A percentile compares a stretch with the other conserved stretches of the same genome.
phyloP scores from a whole-genome alignment of 768 basidiomycete genomes.

The Boletales sp. region DNA sequence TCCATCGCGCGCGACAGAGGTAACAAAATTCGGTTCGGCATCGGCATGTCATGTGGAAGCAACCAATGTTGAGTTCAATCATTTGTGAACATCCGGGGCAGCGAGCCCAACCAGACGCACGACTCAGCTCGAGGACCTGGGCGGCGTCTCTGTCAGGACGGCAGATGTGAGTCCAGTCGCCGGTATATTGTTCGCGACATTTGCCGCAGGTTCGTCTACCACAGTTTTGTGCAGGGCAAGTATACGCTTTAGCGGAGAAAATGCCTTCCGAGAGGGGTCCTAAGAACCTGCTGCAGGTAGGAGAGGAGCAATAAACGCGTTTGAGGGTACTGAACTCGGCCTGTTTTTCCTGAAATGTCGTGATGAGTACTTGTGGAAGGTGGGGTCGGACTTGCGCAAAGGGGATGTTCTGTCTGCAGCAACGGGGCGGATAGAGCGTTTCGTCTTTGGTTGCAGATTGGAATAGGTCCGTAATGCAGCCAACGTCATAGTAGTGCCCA shows the following conservation, averaged over 20 bases:
- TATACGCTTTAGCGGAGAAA: conserved; percentile 21
- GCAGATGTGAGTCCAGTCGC: conserved; percentile 24
- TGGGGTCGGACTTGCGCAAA: conserved; percentile 21
- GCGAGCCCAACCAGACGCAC: conserved; percentile 32
- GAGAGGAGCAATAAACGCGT: conserved; percentile 37
- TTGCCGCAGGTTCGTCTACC: conserved; percentile 20
- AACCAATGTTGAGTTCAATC: conserved; percentile 36
- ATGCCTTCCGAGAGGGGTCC: conserved; percentile 27
- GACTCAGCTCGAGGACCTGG: conserved; percentile 27
- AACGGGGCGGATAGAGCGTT: conserved; percentile 39
- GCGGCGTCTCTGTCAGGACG: conserved; percentile 20
- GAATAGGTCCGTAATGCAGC: conserved; percentile 35
- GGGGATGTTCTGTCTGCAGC: conserved; percentile 34
- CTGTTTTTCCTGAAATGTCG: conserved; percentile 23
- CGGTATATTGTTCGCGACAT: conserved; percentile 24
- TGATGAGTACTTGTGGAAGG: conserved; percentile 17
- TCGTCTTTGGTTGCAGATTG: conserved; percentile 35
- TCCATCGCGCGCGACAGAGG: conserved; percentile 56
- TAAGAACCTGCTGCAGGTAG: conserved; percentile 35
- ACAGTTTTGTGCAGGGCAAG: conserved; percentile 20
- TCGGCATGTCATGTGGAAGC: conserved; percentile 40
- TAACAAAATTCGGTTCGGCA: conserved; percentile 41
- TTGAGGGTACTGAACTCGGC: conserved; percentile 32
- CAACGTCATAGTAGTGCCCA: conserved; percentile 33
- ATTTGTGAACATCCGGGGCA: conserved; percentile 39